Base-by-base conservation (phyloP, 257 asterid species). In the Ocimum tenuiflorum region DNA sequence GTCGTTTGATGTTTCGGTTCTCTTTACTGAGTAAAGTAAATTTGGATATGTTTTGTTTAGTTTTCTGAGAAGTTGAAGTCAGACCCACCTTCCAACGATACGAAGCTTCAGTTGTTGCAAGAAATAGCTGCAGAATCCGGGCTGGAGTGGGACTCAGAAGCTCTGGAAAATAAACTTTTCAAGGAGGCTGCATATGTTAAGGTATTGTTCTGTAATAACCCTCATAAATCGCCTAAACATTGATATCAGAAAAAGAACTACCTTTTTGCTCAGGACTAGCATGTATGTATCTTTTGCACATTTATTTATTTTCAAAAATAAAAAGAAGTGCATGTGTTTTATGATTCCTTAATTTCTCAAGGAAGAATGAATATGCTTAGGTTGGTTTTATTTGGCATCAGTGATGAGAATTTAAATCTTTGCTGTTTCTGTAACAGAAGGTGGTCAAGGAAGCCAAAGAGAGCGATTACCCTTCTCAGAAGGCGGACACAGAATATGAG, bases 91-190 rank as follows among this genome's bases (percentile, higher is more conserved):
- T 69, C 85, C 3, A 85, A 79, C 54, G 96, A 86, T 11, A 19
- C 15, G 83, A 92, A 83, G 80, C 68, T 92, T 73, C 87, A 79
- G 79, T 41, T 89, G 70, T 69, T 92, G 85, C 85, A 79, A 72
- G 87, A 78, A 6, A 79, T 92, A 70, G 91, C 98, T 43, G 68
- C 64, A 17, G 97, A 87, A 75, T 73, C 73, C 8, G 85, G 83
- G 57, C 38, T 89, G 4, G 79, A 82, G 4, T 89, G 95, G 97
- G 70, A 76, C 49, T 70, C 88, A n/a, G 81, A 86, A 75, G 77
- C 82, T 72, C 74, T 88, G 67, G 94, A 82, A 79, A 84, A 81
- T 65, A 77, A 85, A 77, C 81, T 82, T 14, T 81, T 42, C 19
- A 82, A 71, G 1, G 76, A 68, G n/a, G 56, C 81, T 22, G 75